Conservation (phyloP, 257 asterid genomes). For the Mentha longifolia region DNA sequence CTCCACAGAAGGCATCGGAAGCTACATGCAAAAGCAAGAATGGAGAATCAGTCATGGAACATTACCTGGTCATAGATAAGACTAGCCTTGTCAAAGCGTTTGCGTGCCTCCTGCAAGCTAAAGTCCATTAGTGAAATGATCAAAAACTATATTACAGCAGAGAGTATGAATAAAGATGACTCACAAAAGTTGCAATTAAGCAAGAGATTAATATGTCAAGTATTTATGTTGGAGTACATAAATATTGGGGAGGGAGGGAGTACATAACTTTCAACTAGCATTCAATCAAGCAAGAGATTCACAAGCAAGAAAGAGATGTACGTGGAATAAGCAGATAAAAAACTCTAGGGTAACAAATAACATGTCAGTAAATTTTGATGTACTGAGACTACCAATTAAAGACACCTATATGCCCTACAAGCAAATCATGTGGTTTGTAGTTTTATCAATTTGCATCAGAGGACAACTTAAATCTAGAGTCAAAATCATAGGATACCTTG, state of each 20-base stretch:
- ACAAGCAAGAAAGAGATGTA: neutral
- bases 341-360: constrained; percentile 6
- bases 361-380: constrained; percentile 15
- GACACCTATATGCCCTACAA: constrained; percentile 16
- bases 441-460: constrained; percentile 15
- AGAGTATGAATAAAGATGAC: constrained; percentile 5
- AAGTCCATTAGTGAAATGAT: constrained; percentile 37
- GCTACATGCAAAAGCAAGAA: constrained; percentile 20
- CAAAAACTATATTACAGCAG: constrained; percentile 16
- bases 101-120: constrained; percentile 91
- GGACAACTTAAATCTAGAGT: constrained; percentile 7
- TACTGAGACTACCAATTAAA: constrained; percentile 17
- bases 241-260: no score
- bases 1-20: constrained; percentile 6
- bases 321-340: neutral
- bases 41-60: constrained; percentile 24
- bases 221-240: no score
- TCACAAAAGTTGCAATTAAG: constrained; percentile 4
- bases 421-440: neutral
- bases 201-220: no score
- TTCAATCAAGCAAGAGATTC: constrained; percentile 1
- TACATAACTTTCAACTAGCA: neutral
- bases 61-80: constrained; percentile 96
- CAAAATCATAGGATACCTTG: constrained; percentile 62
- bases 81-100: constrained; percentile 96